Conservation (phyloP, 805 yeast genomes). For the Candida insectalens region DNA sequence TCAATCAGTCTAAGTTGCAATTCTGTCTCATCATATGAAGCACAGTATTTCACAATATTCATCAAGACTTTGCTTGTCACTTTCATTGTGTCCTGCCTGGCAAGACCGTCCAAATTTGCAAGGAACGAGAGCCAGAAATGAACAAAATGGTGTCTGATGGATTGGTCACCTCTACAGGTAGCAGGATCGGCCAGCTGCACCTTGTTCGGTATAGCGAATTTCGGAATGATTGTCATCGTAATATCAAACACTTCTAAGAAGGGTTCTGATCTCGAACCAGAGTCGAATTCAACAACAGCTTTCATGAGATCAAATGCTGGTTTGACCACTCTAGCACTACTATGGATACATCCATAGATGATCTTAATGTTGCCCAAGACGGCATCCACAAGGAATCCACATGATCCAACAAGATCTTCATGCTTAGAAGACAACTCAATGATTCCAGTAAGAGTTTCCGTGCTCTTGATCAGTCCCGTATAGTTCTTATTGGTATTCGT, state of each 20-base stretch:
- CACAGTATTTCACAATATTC: slow-evolving; percentile 57
- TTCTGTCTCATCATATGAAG: slow-evolving; percentile 40
- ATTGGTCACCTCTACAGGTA: slow-evolving; percentile 23
- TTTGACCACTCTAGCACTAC: slow-evolving; percentile 49
- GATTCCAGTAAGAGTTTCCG: no score
- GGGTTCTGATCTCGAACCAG: slow-evolving; percentile 43
- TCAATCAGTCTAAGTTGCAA: slow-evolving; percentile 31
- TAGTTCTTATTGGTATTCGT: no score
- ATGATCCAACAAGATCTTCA: no score
- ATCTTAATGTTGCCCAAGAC: slow-evolving; percentile 46
- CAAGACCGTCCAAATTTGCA: slow-evolving; percentile 36
- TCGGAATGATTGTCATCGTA: slow-evolving; percentile 49
- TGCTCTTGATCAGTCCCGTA: no score
- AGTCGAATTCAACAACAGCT: slow-evolving; percentile 38
- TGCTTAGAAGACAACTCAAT: no score
- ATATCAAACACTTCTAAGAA: slow-evolving; percentile 64
- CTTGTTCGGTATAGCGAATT: slow-evolving; percentile 44
- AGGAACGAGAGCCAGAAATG: slow-evolving; percentile 51
- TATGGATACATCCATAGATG: slow-evolving; percentile 57
- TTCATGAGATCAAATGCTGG: slow-evolving; percentile 52
- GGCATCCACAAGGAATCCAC: no score
- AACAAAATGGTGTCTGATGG: slow-evolving; percentile 53
- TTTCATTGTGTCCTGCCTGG: slow-evolving; percentile 54
- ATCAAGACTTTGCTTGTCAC: slow-evolving; percentile 50
- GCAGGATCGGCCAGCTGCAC: slow-evolving; percentile 32